Conservation (phyloP, 345 rosid species). For the Isatis tinctoria region DNA sequence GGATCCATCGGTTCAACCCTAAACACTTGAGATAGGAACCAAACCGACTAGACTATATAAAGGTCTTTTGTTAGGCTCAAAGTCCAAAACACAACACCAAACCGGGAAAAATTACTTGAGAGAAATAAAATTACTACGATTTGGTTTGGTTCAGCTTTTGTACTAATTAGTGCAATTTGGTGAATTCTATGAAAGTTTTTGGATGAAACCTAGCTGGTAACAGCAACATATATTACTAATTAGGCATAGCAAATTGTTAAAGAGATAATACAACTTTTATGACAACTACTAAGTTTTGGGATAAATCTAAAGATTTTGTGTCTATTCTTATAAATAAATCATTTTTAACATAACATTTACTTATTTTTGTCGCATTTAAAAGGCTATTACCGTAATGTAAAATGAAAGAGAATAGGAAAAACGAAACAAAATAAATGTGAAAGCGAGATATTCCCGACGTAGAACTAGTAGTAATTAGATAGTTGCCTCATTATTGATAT, state of each 20-base stretch:
- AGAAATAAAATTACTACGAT: background rate
- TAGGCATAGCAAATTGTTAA: background rate
- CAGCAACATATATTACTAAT: background rate
- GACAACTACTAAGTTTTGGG: background rate
- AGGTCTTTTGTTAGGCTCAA: background rate
- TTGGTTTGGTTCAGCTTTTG: background rate
- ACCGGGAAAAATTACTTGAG: too few species aligned
- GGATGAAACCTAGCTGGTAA: background rate
- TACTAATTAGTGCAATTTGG: background rate
- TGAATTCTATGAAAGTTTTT: background rate
- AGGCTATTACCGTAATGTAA: background rate
- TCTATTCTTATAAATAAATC: background rate
- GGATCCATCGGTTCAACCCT: background rate
- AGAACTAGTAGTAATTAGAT: background rate
- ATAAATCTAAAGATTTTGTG: background rate
- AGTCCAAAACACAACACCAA: too few species aligned
- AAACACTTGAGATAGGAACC: background rate
- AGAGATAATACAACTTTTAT: background rate
- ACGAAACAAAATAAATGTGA: slow-evolving; percentile 10
- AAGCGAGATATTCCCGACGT: slow-evolving; percentile 25
- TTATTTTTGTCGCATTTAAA: background rate
- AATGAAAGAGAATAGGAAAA: background rate
- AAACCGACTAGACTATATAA: background rate
- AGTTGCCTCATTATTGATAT: slow-evolving; percentile 19
- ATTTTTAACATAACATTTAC: background rate